Percentiles rank a stretch among this genome's conserved stretches.
phyloP scores from a whole-genome alignment of 2,329 filamentous ascomycete genomes.

The Magnaporthiopsis poae region DNA sequence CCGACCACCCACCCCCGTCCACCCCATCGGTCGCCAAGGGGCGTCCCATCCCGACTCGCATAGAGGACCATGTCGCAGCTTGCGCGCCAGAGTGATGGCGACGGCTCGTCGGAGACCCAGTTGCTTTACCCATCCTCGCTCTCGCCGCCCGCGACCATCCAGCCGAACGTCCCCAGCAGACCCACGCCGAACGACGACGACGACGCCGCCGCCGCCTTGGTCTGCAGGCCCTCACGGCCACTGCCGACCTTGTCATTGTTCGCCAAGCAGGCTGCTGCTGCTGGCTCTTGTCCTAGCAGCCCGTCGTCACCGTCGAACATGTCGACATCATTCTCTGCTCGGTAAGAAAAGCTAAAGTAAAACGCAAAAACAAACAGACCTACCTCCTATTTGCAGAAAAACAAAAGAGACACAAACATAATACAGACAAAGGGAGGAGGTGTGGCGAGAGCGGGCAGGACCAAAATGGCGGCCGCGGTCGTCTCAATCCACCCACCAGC shows the following conservation, averaged over 20 bases:
- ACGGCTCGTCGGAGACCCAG: conserved; percentile 28
- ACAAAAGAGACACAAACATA: neutral
- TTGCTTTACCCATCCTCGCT: conserved; percentile 15
- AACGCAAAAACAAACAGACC: neutral
- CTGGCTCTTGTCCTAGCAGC: neutral
- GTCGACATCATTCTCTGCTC: neutral
- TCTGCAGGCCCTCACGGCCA: neutral
- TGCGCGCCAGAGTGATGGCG: conserved; percentile 33
- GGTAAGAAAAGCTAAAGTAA: neutral
- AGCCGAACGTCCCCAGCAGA: neutral
- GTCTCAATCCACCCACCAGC: neutral
- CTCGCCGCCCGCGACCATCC: neutral
- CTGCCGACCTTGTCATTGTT: too few species aligned
- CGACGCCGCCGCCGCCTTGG: neutral
- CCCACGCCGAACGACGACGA: neutral
- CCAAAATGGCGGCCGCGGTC: neutral
- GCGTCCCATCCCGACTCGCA: conserved; percentile 19
- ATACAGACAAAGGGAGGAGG: neutral
- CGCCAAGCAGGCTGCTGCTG: neutral
- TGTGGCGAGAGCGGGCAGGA: too few species aligned
- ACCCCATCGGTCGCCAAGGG: conserved; percentile 21
- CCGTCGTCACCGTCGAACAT: conserved; percentile 1
- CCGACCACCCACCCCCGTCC: conserved; percentile 16
- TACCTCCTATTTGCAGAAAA: neutral
- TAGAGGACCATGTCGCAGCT: conserved; percentile 45